Evolutionary conservation across 1,284 basidiomycete species (phyloP).

Genomic region (Polyporus tsugae): DNA sequence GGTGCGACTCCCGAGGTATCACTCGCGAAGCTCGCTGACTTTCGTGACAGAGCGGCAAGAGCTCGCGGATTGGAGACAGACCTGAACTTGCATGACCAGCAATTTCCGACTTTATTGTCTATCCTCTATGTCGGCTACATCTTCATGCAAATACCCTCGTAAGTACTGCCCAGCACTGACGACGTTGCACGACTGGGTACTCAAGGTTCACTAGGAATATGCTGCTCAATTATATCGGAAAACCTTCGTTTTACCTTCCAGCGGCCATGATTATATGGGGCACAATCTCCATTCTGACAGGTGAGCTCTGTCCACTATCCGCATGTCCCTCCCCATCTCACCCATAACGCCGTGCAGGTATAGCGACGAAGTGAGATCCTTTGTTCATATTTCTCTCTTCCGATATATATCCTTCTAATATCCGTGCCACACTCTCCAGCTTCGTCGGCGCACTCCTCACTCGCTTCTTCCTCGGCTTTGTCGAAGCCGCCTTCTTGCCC

Average conservation of each 20-base stretch:
- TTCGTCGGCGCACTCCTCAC: constrained; percentile 76
- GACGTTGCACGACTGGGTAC: neutral
- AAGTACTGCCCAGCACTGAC: constrained; percentile 36
- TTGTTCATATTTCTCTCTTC: neutral
- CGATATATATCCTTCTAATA: constrained; percentile 17
- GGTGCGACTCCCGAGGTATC: constrained; percentile 47
- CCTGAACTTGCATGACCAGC: constrained; percentile 64
- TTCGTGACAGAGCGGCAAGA: constrained; percentile 62
- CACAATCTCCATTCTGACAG: constrained; percentile 36
- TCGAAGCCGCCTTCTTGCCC: constrained; percentile 81
- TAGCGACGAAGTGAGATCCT: constrained; percentile 36
- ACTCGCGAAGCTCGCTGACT: neutral
- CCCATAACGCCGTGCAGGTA: constrained; percentile 16
- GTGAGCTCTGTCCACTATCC: constrained; percentile 15
- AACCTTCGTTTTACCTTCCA: constrained; percentile 79
- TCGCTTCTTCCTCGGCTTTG: constrained; percentile 78
- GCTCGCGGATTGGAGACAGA: constrained; percentile 77
- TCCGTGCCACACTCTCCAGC: constrained; percentile 43
- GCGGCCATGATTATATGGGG: constrained; percentile 74
- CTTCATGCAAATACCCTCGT: constrained; percentile 84
- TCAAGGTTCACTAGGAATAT: constrained; percentile 61
- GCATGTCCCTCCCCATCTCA: neutral
- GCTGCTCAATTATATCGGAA: constrained; percentile 74
- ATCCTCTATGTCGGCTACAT: constrained; percentile 85
- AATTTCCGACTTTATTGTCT: constrained; percentile 77